These are phyloP conservation scores for Lactarius vividus DNA, from an alignment of 768 basidiomycete genomes.

Conservation along the genomic window DNA sequence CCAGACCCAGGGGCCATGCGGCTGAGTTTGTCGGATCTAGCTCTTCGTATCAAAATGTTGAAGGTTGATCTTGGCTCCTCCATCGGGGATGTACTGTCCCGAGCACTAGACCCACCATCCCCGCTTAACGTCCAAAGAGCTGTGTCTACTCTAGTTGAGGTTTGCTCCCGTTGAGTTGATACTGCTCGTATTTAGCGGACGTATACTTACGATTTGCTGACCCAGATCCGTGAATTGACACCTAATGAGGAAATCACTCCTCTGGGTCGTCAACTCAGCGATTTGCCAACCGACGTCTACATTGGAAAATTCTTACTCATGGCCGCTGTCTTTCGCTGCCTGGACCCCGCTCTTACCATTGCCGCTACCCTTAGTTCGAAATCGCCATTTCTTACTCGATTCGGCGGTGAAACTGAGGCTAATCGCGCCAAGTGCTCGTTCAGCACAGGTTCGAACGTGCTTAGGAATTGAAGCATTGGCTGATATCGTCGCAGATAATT, in stretches of 20 bases:
- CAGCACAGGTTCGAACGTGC: constrained; percentile 42
- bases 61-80: constrained; percentile 79
- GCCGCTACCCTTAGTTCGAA: constrained; percentile 91
- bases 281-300: constrained; percentile 93
- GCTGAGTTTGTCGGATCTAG: constrained; percentile 87
- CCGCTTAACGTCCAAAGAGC: constrained; percentile 87
- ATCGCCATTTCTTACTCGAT: constrained; percentile 86
- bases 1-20: constrained; percentile 95
- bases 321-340: constrained; percentile 79
- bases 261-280: constrained; percentile 86
- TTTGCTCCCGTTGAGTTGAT: constrained; percentile 35
- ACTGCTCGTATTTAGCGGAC: neutral
- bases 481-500: constrained; percentile 62
- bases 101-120: constrained; percentile 86
- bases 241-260: constrained; percentile 87
- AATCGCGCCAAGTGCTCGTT: constrained; percentile 81
- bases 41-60: constrained; percentile 90
- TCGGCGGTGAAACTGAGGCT: constrained; percentile 85
- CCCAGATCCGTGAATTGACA: constrained; percentile 82
- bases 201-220: constrained; percentile 7
- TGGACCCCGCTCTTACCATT: constrained; percentile 96
- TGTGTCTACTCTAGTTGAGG: constrained; percentile 85
- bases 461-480: neutral
- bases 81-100: constrained; percentile 86
- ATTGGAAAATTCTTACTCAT: constrained; percentile 90